These are phyloP conservation scores for Penicillium psychrofluorescens DNA, from an alignment of 495 filamentous ascomycete genomes.

Conservation along the genomic window DNA sequence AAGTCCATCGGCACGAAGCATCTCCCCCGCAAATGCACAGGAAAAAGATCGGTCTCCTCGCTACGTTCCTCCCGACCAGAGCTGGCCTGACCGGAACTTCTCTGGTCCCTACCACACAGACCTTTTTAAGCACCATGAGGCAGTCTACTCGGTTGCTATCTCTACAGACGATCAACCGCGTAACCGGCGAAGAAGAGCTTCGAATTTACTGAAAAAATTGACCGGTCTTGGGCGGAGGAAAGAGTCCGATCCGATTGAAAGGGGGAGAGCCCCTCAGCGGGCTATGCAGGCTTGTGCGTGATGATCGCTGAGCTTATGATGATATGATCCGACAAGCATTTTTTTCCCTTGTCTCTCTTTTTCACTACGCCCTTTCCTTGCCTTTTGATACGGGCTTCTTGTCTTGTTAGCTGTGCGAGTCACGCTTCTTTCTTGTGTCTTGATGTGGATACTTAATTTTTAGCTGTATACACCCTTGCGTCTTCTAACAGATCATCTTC, in stretches of 20 bases:
- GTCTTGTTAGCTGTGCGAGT: no score
- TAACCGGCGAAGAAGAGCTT: conserved; percentile 9
- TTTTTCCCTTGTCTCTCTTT: no score
- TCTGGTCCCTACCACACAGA: no score
- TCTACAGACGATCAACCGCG: neutral
- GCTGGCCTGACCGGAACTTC: no score
- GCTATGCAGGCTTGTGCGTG: conserved; percentile 1
- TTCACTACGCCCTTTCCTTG: no score
- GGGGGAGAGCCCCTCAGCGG: neutral
- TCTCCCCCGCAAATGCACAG: neutral
- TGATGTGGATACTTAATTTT: neutral
- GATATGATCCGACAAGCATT: neutral
- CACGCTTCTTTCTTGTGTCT: no score
- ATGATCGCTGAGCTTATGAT: neutral
- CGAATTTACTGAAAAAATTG: conserved; percentile 15
- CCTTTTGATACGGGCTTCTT: no score
- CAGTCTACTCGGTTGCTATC: conserved; percentile 3
- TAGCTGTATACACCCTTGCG: neutral
- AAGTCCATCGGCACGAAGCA: neutral
- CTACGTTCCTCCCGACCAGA: neutral
- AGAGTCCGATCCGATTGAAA: neutral
- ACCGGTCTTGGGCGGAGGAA: conserved; percentile 11
- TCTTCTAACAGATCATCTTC: no score
- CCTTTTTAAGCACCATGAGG: neutral
- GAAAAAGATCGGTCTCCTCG: conserved; percentile 1